Conservation (phyloP, 1,284 basidiomycete genomes). For the Ustilago sp. region DNA sequence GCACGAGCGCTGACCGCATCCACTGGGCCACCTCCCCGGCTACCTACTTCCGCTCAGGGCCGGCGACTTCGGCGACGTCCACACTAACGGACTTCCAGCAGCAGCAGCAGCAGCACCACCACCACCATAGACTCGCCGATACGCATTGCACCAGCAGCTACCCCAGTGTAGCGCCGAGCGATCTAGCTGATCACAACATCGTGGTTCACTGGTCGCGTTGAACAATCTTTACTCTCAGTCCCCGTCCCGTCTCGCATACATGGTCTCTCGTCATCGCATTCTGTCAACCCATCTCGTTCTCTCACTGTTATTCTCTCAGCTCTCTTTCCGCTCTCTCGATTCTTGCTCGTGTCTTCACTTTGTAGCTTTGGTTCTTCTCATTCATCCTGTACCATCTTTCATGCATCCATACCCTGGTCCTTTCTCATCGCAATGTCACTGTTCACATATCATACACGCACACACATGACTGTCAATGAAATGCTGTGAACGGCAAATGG, state of each 20-base stretch:
- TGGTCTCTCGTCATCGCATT: slow-evolving; percentile 10
- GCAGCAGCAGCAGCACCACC: not conserved
- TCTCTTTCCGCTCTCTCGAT: not conserved
- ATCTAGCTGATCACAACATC: slow-evolving; percentile 22
- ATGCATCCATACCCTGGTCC: slow-evolving; percentile 16
- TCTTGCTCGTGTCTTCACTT: not conserved
- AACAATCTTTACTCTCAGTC: not conserved
- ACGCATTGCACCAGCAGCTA: slow-evolving; percentile 6
- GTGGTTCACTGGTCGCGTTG: slow-evolving; percentile 44
- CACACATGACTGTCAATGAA: slow-evolving; percentile 7
- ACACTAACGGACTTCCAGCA: slow-evolving; percentile 1
- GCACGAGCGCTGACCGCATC: slow-evolving; percentile 30
- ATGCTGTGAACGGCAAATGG: not conserved
- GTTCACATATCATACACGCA: not conserved
- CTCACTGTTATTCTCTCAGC: not conserved
- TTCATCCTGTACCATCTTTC: slow-evolving; percentile 22
- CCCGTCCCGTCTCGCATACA: not conserved
- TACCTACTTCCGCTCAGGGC: slow-evolving; percentile 1
- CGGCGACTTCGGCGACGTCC: slow-evolving; percentile 16
- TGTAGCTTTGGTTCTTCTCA: slow-evolving; percentile 5
- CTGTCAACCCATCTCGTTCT: slow-evolving; percentile 12
- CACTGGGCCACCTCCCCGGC: slow-evolving; percentile 34
- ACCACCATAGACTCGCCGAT: too few species aligned
- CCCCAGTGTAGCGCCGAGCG: not conserved
- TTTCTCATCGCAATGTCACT: slow-evolving; percentile 23